Conservation (phyloP, 2,329 filamentous ascomycete genomes). For the Ascochyta fabae region DNA sequence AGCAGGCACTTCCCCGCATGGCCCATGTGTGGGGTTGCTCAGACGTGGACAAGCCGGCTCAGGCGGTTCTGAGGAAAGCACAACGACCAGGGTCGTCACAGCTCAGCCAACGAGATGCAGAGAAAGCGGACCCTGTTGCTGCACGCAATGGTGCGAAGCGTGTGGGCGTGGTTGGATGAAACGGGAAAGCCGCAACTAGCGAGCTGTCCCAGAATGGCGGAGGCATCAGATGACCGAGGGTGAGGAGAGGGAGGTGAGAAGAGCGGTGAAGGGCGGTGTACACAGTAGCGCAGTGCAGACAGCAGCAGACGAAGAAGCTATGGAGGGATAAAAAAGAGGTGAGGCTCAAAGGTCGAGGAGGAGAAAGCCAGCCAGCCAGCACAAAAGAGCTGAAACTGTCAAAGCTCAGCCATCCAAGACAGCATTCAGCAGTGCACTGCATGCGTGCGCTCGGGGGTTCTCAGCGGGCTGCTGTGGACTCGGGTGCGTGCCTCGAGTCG, state of each 20-base stretch:
- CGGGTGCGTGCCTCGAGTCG: neutral
- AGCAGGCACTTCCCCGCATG: conserved; percentile 35
- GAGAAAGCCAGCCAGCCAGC: neutral
- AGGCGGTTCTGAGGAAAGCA: conserved; percentile 38
- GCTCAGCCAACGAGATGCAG: conserved; percentile 29
- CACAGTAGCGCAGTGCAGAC: neutral
- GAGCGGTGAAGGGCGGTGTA: conserved; percentile 7
- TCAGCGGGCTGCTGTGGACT: conserved; percentile 3
- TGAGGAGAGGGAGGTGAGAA: conserved; percentile 5
- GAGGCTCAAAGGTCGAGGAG: conserved; percentile 1
- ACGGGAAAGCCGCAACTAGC: conserved; percentile 25
- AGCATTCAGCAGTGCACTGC: conserved; percentile 4
- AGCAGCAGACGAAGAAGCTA: neutral
- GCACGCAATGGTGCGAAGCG: conserved; percentile 31
- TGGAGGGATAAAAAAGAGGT: conserved; percentile 6
- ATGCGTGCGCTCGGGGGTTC: conserved; percentile 6
- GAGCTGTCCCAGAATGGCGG: conserved; percentile 20
- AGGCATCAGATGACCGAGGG: conserved; percentile 41
- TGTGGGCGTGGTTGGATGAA: conserved; percentile 23
- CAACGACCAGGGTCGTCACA: conserved; percentile 20
- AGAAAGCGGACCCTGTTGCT: conserved; percentile 20
- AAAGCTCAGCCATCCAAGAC: conserved; percentile 4
- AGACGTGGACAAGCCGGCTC: conserved; percentile 33
- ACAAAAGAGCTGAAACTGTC: conserved; percentile 8
- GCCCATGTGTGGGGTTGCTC: conserved; percentile 11